Conservation (phyloP, 805 yeast genomes). For the Teunomyces lycoperdinae region DNA sequence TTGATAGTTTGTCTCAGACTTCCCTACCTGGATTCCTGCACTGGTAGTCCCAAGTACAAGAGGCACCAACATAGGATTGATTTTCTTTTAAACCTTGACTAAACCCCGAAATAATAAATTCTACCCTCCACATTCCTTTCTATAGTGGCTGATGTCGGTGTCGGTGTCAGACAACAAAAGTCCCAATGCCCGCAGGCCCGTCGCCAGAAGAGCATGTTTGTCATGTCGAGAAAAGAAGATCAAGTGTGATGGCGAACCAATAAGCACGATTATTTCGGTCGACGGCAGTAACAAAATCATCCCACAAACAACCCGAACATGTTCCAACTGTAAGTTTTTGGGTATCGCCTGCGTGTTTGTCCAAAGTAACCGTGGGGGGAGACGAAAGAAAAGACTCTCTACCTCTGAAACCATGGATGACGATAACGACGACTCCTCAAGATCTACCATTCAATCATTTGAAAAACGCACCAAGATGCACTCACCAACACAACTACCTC, state of each 20-base stretch:
- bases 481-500: background rate
- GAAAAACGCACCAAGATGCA: background rate
- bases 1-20: too few relatives aligned
- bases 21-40: background rate
- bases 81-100: too few relatives aligned
- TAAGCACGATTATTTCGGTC: slow-evolving; percentile 10
- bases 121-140: background rate
- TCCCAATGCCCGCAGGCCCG: slow-evolving; percentile 7
- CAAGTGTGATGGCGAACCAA: slow-evolving; percentile 61
- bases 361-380: slow-evolving; percentile 56
- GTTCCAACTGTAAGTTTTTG: slow-evolving; percentile 49
- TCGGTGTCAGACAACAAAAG: slow-evolving; percentile 1
- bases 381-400: slow-evolving; percentile 33
- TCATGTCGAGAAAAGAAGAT: slow-evolving; percentile 64
- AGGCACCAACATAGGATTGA: background rate
- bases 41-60: background rate
- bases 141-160: background rate
- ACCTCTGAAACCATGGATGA: background rate
- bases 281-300: slow-evolving; percentile 18
- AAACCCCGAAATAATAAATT: background rate
- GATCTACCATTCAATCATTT: background rate
- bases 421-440: background rate
- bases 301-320: slow-evolving; percentile 16
- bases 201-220: slow-evolving; percentile 49
- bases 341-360: slow-evolving; percentile 55